Base-by-base conservation (phyloP, 352 stramenopile genomes). In the Hyaloperonospora arabidopsidis region DNA sequence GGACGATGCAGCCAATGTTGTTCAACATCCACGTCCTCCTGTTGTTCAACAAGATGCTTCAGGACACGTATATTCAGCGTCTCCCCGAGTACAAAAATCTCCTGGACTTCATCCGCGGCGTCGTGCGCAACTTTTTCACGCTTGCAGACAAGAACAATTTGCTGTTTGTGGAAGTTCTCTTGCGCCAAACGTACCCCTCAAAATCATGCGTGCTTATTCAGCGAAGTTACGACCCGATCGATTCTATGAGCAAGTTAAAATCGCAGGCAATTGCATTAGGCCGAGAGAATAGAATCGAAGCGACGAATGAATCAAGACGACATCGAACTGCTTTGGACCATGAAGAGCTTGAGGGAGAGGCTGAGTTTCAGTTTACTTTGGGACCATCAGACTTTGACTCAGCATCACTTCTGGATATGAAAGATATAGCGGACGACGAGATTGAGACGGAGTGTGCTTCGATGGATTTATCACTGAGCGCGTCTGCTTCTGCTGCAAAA, bases 31-130 rank as follows among this genome's bases (percentile, higher is more conserved):
- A 84, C 54, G 72, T 87, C 35, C 61, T 93, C 14, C 49, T 87
- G 38, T 52, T 88, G 4, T 95, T 95, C 61, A 84, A 95, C 58
- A 74, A 68, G 54, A 86, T 95, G 66, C 74, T 95, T n/a, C 79
- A 93, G 67, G 84, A 95, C 40, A 15, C 74, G 3, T 58, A 70
- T 15, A 87, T 93, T 29, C 69, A 83, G 49, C 65, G 59, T 1
- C 74, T 79, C 5, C 32, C 61, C 0, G 76, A 90, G 28, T 88
- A 80, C 55, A 72, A 74, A 44, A 74, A 56, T 2, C 89, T 94
- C 23, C 44, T 91, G 25, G 75, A 91, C 49, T 94, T 94, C 34
- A 87, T 90, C 63, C 74, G 74, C 17, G 67, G 72, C 12, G 78
- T 89, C 36, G 75, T 94, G 28, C 70, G 76, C 10, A 73, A 92